A percentile compares a stretch with the other conserved stretches of the same genome.
phyloP scores from a whole-genome alignment of 345 rosid genomes.

The Acer yangbiense region DNA sequence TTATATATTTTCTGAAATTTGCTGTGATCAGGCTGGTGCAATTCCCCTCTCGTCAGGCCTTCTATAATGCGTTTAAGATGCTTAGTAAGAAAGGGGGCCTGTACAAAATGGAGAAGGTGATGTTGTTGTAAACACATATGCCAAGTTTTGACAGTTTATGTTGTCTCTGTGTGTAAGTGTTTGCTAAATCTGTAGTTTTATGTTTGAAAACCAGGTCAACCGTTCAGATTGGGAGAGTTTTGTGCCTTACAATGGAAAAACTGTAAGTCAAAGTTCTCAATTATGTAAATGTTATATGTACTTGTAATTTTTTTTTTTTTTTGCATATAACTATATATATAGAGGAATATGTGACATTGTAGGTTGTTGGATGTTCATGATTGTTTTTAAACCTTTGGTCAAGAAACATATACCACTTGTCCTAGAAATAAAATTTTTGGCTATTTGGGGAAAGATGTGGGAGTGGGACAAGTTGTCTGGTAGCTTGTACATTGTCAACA shows the following conservation, averaged over 20 bases:
- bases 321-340: too few species aligned
- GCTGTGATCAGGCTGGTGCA: slow-evolving; percentile 54
- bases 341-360: background rate
- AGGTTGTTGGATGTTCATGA: background rate
- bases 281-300: background rate
- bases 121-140: slow-evolving; percentile 4
- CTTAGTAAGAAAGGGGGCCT: slow-evolving; percentile 52
- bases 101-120: slow-evolving; percentile 64
- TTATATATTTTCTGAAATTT: background rate
- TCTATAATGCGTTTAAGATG: slow-evolving; percentile 39
- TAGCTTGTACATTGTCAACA: background rate
- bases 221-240: slow-evolving; percentile 52
- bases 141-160: background rate
- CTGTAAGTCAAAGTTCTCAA: slow-evolving; percentile 42
- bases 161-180: background rate
- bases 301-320: background rate
- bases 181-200: background rate
- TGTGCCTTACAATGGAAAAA: slow-evolving; percentile 61
- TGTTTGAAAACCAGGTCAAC: slow-evolving; percentile 42
- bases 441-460: background rate
- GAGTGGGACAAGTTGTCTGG: background rate
- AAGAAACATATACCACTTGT: background rate
- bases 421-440: background rate
- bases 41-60: slow-evolving; percentile 47
- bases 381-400: background rate